phyloP scores from a whole-genome alignment of 208 protist species.

The Leishmania braziliensis region DNA sequence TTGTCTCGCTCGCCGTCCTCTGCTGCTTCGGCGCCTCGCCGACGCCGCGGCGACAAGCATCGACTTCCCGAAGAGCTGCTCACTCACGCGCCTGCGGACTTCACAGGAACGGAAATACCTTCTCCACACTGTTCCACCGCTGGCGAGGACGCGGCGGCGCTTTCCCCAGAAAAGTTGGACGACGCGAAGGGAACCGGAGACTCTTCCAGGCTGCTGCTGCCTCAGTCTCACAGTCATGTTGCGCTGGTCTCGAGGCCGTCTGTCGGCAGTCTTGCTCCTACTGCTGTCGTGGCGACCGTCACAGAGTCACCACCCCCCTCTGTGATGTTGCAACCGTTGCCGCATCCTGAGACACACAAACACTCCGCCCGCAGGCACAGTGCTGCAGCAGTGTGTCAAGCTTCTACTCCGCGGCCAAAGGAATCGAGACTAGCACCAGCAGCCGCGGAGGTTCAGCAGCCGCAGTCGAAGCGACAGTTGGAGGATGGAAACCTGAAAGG shows the following conservation, averaged over 20 bases:
- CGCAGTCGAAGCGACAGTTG: background rate
- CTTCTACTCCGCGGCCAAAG: background rate
- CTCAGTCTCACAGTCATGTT: background rate
- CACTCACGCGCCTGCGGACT: background rate
- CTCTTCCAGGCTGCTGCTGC: background rate
- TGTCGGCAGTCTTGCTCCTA: background rate
- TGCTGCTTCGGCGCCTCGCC: background rate
- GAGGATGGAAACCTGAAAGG: background rate
- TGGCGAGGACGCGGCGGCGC: background rate
- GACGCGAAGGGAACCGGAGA: background rate
- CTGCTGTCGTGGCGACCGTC: background rate
- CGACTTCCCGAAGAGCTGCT: background rate
- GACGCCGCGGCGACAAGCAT: background rate
- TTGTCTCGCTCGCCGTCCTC: background rate
- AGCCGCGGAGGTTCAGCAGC: background rate
- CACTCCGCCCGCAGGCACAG: background rate
- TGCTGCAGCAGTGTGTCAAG: background rate
- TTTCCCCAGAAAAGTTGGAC: background rate
- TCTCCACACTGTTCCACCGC: background rate
- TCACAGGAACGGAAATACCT: background rate
- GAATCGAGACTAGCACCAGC: background rate
- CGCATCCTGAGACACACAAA: background rate
- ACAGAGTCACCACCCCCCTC: background rate
- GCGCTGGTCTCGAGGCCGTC: background rate
- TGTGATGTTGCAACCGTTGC: background rate